These are phyloP conservation scores for Athelia sp. DNA, from an alignment of 1,284 basidiomycete species.

Conservation along the genomic window DNA sequence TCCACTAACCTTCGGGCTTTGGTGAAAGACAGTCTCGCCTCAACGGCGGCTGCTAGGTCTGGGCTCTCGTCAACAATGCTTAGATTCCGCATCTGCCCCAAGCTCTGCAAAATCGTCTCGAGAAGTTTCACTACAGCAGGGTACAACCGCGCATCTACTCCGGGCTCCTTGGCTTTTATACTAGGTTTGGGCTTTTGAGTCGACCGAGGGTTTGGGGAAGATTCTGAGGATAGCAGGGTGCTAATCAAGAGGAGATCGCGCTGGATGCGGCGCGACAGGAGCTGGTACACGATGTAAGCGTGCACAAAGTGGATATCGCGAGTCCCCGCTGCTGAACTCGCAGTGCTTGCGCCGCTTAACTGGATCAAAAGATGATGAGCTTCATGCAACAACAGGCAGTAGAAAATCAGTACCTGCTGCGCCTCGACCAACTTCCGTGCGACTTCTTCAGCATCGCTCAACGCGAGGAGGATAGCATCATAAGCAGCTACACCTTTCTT, in stretches of 20 bases:
- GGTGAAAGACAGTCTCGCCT: conserved; percentile 70
- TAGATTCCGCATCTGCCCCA: conserved; percentile 77
- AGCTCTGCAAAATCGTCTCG: conserved; percentile 79
- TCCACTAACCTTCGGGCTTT: conserved; percentile 64
- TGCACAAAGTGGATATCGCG: conserved; percentile 82
- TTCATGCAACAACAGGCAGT: not conserved
- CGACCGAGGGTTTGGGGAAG: conserved; percentile 21
- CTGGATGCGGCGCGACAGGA: conserved; percentile 81
- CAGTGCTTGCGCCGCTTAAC: conserved; percentile 36
- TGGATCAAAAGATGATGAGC: conserved; percentile 16
- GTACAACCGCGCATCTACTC: conserved; percentile 64
- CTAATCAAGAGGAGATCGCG: conserved; percentile 82
- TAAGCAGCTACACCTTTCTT: conserved; percentile 77
- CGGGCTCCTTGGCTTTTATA: conserved; percentile 37
- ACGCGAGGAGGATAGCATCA: conserved; percentile 74
- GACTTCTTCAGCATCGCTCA: conserved; percentile 86
- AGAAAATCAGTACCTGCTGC: conserved; percentile 55
- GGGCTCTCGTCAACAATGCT: conserved; percentile 86
- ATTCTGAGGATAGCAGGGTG: conserved; percentile 47
- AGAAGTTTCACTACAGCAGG: conserved; percentile 86
- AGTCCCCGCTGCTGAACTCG: conserved; percentile 35
- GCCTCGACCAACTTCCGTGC: conserved; percentile 75
- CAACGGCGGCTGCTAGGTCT: conserved; percentile 72
- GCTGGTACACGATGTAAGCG: conserved; percentile 81
- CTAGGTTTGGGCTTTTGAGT: conserved; percentile 21